Percentiles rank a stretch among this genome's conserved stretches.
Conservation (phyloP, 306 rosid species). For the Acmispon strigosus region DNA sequence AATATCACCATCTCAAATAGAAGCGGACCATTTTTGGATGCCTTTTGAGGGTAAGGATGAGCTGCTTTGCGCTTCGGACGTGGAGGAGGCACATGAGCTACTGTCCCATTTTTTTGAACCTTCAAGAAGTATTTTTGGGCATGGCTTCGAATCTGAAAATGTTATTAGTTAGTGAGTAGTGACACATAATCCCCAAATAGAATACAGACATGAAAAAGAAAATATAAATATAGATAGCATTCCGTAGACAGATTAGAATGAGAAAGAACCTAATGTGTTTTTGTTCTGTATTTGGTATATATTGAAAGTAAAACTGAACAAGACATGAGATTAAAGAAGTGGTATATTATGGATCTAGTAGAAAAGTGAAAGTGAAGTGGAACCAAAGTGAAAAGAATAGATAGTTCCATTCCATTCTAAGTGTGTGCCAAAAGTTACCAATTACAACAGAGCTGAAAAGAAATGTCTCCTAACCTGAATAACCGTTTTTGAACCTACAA, state of each 20-base stretch:
- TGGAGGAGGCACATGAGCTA: slow-evolving; percentile 95
- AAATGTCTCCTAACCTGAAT: slow-evolving; percentile 64
- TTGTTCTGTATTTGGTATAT: no score
- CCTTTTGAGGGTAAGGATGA: slow-evolving; percentile 95
- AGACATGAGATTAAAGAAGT: no score
- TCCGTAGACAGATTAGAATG: no score
- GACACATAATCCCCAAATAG: neutral
- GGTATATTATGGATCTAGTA: no score
- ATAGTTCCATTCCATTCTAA: no score
- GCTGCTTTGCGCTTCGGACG: slow-evolving; percentile 95
- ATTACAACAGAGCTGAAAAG: neutral
- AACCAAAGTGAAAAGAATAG: no score
- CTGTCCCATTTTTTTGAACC: slow-evolving; percentile 80
- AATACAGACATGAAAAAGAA: neutral
- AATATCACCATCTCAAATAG: slow-evolving; percentile 14
- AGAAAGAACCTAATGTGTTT: no score
- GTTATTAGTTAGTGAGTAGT: neutral
- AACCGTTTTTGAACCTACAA: slow-evolving; percentile 87
- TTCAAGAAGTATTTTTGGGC: slow-evolving; percentile 90
- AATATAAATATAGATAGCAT: neutral
- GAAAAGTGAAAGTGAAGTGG: no score
- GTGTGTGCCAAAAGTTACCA: no score
- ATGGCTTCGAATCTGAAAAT: slow-evolving; percentile 77
- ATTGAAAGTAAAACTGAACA: no score
- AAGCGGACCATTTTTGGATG: slow-evolving; percentile 69